A percentile compares a stretch with the other conserved stretches of the same genome.
Evolutionary conservation across 169 alveolate genomes (phyloP).

Genomic region (Plasmodium falciparum): DNA sequence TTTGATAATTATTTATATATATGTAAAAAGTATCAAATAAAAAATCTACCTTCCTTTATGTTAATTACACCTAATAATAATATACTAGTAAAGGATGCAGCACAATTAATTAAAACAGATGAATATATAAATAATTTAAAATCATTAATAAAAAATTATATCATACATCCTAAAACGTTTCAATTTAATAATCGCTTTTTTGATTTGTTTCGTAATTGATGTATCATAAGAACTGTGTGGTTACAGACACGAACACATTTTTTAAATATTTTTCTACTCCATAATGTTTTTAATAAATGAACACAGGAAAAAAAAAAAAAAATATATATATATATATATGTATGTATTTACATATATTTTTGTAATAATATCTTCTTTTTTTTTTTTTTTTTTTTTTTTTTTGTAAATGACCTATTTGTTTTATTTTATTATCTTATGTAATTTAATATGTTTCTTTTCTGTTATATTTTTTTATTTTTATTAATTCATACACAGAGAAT

Average conservation of each 20-base stretch:
- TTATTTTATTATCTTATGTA: no score
- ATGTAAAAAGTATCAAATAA: slow-evolving; percentile 39
- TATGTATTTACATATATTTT: slow-evolving; percentile 12
- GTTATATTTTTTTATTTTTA: background rate
- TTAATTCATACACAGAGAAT: background rate
- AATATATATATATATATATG: slow-evolving; percentile 5
- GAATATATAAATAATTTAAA: slow-evolving; percentile 44
- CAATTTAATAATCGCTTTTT: slow-evolving; percentile 35
- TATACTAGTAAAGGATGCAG: slow-evolving; percentile 53
- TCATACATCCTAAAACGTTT: slow-evolving; percentile 29
- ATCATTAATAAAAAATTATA: slow-evolving; percentile 42
- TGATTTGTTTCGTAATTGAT: slow-evolving; percentile 36
- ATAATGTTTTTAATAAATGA: background rate
- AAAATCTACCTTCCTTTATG: slow-evolving; percentile 57
- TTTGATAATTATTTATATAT: slow-evolving; percentile 64
- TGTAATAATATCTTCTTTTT: background rate
- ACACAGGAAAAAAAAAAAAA: background rate
- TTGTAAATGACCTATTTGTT: background rate
- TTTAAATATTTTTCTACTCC: background rate
- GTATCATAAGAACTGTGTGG: background rate
- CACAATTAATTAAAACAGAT: slow-evolving; percentile 56
- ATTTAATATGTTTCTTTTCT: background rate
- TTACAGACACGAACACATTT: no score
- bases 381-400: slow-evolving; percentile 1
- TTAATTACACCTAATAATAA: slow-evolving; percentile 49